Base-by-base conservation (phyloP, 2,329 filamentous ascomycete genomes). In the Hansfordia pulvinata region DNA sequence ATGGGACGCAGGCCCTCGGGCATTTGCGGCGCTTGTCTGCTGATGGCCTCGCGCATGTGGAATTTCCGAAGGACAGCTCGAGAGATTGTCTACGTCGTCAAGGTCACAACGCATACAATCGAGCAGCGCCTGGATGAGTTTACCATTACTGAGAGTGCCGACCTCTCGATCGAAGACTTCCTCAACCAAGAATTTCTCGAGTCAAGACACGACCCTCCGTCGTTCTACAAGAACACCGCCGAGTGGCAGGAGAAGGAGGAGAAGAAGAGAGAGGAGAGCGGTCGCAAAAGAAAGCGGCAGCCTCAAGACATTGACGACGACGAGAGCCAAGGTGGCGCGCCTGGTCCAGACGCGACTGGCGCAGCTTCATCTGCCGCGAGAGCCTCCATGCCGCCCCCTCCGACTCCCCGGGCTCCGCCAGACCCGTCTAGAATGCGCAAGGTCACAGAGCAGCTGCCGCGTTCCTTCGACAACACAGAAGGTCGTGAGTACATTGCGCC, bases 51-150 rank as follows among this genome's bases (percentile, higher is more conserved):
- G 7, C 80, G 90, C 27, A 96, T 96, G 79, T 93, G 94, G 65
- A 96, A 96, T 52, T 98, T 92, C 47, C 79, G 88, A 23, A 76
- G 90, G 11, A 93, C 85, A 0, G 75, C 93, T 9, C 73, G 85
- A 17, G 90, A 98, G 53, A 81, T 98, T 7, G 88, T 96, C n/a
- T 96, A 93, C 48, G 82, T 94, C 19, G 88, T 94, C 48, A 96
- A 94, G 48, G 86, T 96, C 26, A 92, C 86, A 21, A 92, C 92
- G 37, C 70, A 84, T 34, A 98, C 90, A 6, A 84, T 98, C 33
- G 80, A 85, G 43, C 83, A 88, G 47, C 84, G 90, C 34, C 60
- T 98, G 8, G 76, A 86, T 37, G 90, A 98, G 46, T 98, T 96
- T 54, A 84, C 82, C 36, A 69, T 76, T 17, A 93, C 88, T 0